phyloP scores from a whole-genome alignment of 2,329 filamentous ascomycete species.

The Penicillium polonicum region DNA sequence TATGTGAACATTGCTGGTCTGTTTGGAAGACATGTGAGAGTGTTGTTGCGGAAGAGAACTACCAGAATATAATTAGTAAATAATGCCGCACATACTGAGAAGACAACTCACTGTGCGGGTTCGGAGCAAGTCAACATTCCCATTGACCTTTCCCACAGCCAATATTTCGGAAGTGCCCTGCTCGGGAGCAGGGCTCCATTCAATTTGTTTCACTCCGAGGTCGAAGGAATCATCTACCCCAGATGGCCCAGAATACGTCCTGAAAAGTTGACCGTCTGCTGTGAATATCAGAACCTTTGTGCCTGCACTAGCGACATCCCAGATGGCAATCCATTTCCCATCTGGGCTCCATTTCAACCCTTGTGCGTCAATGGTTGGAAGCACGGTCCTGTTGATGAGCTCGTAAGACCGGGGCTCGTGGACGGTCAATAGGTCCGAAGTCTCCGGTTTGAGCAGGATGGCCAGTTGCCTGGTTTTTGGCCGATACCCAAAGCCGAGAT shows the following conservation, averaged over 20 bases:
- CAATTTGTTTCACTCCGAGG: conserved; percentile 52
- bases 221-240: conserved; percentile 42
- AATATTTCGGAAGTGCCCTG: conserved; percentile 40
- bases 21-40: conserved; percentile 37
- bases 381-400: conserved; percentile 32
- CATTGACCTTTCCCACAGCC: conserved; percentile 53
- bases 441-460: conserved; percentile 41
- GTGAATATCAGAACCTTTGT: conserved; percentile 57
- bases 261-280: conserved; percentile 58
- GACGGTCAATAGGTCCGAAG: conserved; percentile 40
- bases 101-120: conserved; percentile 41
- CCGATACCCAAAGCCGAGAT: conserved; percentile 40
- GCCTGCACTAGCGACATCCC: conserved; percentile 54
- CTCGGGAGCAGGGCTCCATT: conserved; percentile 50
- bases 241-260: conserved; percentile 48
- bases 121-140: conserved; percentile 49
- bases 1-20: conserved; percentile 31
- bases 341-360: conserved; percentile 60
- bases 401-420: conserved; percentile 39
- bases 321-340: conserved; percentile 59
- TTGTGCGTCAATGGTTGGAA: conserved; percentile 57
- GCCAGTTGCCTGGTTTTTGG: conserved; percentile 43
- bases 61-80: conserved; percentile 2
- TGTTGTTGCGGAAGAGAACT: conserved; percentile 37
- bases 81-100: not conserved